A percentile compares a stretch with the other conserved stretches of the same genome.
phyloP scores from a whole-genome alignment of 768 basidiomycete genomes.

The Pleurotus citrinopileatus region DNA sequence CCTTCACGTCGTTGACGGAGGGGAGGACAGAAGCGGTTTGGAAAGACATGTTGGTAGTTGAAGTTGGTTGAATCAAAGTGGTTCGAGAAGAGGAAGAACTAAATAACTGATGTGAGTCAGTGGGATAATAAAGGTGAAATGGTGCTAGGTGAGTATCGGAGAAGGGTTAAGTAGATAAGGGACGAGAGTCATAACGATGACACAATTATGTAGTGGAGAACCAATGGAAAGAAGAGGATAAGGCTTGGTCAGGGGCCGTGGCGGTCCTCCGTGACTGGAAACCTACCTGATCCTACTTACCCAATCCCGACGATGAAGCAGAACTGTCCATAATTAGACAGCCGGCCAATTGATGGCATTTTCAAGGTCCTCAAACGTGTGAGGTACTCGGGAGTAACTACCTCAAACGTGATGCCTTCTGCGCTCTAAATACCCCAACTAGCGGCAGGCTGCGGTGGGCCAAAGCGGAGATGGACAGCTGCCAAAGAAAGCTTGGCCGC shows the following conservation, averaged over 20 bases:
- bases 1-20: not conserved
- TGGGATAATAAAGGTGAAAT: constrained; percentile 8
- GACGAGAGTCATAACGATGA: constrained; percentile 9
- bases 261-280: constrained; percentile 7
- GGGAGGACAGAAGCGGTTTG: not conserved
- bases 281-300: too few species aligned
- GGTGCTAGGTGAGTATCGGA: not conserved
- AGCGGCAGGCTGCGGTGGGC: not conserved
- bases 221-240: constrained; percentile 9
- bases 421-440: constrained; percentile 5
- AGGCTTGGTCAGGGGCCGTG: constrained; percentile 9
- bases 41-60: constrained; percentile 1
- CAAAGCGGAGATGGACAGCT: too few species aligned
- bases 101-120: constrained; percentile 2
- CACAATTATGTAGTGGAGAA: constrained; percentile 7
- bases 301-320: constrained; percentile 5
- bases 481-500: too few species aligned
- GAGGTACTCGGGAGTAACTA: constrained; percentile 1
- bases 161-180: not conserved
- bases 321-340: constrained; percentile 6
- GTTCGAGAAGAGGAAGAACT: not conserved
- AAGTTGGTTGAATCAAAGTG: not conserved
- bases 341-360: constrained; percentile 5
- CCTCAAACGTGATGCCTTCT: not conserved
- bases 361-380: constrained; percentile 9